Evolutionary conservation across 768 basidiomycete genomes (phyloP).

Genomic region (Mycena vitilis): DNA sequence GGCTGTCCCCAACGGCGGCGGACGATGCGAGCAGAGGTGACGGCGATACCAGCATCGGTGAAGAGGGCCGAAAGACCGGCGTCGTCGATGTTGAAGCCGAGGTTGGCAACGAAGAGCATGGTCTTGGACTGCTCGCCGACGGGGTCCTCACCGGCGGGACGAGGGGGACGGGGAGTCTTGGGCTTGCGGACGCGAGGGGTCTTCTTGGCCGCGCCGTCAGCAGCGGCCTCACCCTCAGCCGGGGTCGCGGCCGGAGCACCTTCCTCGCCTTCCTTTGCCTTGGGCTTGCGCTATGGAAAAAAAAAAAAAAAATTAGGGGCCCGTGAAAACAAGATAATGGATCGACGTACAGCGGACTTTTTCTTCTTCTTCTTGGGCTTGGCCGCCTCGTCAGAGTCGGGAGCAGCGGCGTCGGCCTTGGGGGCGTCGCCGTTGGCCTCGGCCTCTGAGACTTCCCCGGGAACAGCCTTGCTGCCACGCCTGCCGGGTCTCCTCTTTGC

Average conservation of each 20-base stretch:
- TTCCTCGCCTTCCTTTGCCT: slow-evolving; percentile 54
- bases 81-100: slow-evolving; percentile 94
- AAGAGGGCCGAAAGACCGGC: slow-evolving; percentile 84
- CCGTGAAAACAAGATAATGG: slow-evolving; percentile 26
- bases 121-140: slow-evolving; percentile 89
- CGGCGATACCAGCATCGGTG: slow-evolving; percentile 84
- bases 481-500: slow-evolving; percentile 86
- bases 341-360: slow-evolving; percentile 67
- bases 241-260: slow-evolving; percentile 49
- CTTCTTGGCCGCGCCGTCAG: slow-evolving; percentile 58
- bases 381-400: slow-evolving; percentile 74
- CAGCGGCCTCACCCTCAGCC: slow-evolving; percentile 51
- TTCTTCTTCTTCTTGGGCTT: slow-evolving; percentile 91
- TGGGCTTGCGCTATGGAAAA: slow-evolving; percentile 56
- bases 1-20: slow-evolving; percentile 85
- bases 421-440: slow-evolving; percentile 85
- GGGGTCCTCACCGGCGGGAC: slow-evolving; percentile 86
- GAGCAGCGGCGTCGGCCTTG: slow-evolving; percentile 64
- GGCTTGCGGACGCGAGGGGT: slow-evolving; percentile 66
- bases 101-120: slow-evolving; percentile 96
- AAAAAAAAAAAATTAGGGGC: slow-evolving; percentile 38
- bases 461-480: slow-evolving; percentile 87
- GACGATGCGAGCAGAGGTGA: slow-evolving; percentile 91
- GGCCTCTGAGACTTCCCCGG: slow-evolving; percentile 90
- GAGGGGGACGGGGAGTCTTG: slow-evolving; percentile 67